Evolutionary conservation across 495 filamentous ascomycete species (phyloP), one percentile per base, ranked within the genome.

Genomic region (Penicillium canariense): DNA sequence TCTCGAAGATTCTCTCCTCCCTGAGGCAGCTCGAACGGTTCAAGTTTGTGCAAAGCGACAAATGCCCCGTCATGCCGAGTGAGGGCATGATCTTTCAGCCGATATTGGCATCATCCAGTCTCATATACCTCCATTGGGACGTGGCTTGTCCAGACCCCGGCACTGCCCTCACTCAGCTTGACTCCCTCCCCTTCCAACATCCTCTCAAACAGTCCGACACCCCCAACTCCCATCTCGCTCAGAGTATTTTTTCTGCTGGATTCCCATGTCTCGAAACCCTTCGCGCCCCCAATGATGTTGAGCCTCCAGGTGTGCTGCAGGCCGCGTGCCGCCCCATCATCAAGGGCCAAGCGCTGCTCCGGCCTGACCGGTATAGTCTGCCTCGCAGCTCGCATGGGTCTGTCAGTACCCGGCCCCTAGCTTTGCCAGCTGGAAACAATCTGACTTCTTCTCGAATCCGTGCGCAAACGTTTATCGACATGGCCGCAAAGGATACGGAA

Each of bases 121-220:
- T 96, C 0, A 72, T 82, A 52, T 83, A 81, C 48, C 72, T 94
- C 12, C 89, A 94, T 70, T 94, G 92, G 92, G 89, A 96, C 61
- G 81, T 92, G 23, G 81, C 86, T 1, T 71, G 72, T 42, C 75
- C 75, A 12, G 68, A 77, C 23, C 66, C 73, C 18, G 67, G 60
- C 43, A 69, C 70, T 4, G 69, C 73, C 11, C 68, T 77, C 20
- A 70, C 68, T 48, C 68, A 68, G 44, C 65, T 78, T 20, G 74
- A 75, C 43, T 68, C 62, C 17, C 59, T 65, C 17, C 73, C 73
- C 4, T 77, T 77, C 51, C 62, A 70, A 12, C 71, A 70, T 28
- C 59, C 67, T 6, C 64, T 65, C 0, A 70, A 66, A 55, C 62
- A 66, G 12, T 52, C 68, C 40, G 68, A 79, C 9, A 70, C 74